These are phyloP conservation scores for Trypanosoma congolense DNA, from an alignment of 208 protist species.

Conservation along the genomic window DNA sequence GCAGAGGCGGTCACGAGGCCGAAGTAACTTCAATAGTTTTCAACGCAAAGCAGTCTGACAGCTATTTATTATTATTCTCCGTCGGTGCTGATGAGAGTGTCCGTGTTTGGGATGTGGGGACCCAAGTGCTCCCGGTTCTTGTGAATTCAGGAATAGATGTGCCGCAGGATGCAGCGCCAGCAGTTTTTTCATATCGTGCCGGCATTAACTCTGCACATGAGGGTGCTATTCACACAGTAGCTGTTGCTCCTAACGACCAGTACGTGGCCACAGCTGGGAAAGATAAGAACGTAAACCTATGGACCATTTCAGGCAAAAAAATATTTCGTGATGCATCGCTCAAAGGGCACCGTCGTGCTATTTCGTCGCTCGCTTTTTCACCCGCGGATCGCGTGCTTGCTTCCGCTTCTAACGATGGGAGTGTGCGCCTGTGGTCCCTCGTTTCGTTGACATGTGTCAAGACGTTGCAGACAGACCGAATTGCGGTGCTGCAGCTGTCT, in stretches of 20 bases:
- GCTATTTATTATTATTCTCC: slow-evolving; percentile 70
- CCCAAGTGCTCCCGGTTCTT: slow-evolving; percentile 30
- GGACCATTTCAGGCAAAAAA: slow-evolving; percentile 76
- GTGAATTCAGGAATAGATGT: neutral
- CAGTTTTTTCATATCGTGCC: slow-evolving; percentile 42
- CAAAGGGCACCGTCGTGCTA: slow-evolving; percentile 78
- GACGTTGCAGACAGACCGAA: slow-evolving; percentile 75
- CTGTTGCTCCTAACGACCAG: slow-evolving; percentile 85
- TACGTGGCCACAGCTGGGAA: slow-evolving; percentile 87
- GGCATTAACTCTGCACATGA: slow-evolving; percentile 78
- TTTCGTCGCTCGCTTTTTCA: slow-evolving; percentile 78
- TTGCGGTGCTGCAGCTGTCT: slow-evolving; percentile 68
- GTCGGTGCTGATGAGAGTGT: slow-evolving; percentile 77
- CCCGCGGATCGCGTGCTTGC: slow-evolving; percentile 81
- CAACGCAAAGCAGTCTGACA: slow-evolving; percentile 59
- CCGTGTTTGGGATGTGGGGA: slow-evolving; percentile 78
- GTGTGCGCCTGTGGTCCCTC: slow-evolving; percentile 85
- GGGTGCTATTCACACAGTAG: slow-evolving; percentile 70
- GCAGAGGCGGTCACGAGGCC: slow-evolving; percentile 62
- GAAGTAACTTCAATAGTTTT: slow-evolving; percentile 77
- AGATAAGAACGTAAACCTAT: slow-evolving; percentile 82
- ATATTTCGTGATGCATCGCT: slow-evolving; percentile 67
- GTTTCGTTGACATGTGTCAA: slow-evolving; percentile 78
- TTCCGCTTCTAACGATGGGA: slow-evolving; percentile 80
- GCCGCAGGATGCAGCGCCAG: neutral